These are phyloP conservation scores for Rhizopus delemar DNA, from an alignment of 371 early-diverging fungal genomes.

Conservation along the genomic window DNA sequence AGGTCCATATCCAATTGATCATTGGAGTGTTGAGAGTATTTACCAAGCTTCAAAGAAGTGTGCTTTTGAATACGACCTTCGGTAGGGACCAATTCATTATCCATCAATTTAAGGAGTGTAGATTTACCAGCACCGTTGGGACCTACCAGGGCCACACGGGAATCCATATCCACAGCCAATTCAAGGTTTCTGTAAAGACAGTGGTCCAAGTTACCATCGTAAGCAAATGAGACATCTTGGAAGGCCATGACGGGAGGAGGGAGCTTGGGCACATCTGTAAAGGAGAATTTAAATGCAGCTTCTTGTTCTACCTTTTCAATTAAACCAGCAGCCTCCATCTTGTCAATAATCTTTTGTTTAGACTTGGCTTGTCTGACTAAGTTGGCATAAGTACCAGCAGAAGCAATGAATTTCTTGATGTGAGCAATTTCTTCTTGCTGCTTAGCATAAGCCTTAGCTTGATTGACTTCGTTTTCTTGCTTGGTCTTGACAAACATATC, in stretches of 20 bases:
- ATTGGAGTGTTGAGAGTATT: conserved; percentile 96
- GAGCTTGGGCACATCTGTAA: conserved; percentile 84
- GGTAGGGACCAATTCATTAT: conserved; percentile 82
- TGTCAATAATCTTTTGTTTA: conserved; percentile 98
- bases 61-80: conserved; percentile 88
- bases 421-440: conserved; percentile 98
- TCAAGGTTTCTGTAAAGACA: conserved; percentile 89
- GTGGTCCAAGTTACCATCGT: conserved; percentile 79
- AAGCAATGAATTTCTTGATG: conserved; percentile 98
- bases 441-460: conserved; percentile 96
- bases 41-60: conserved; percentile 89
- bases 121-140: conserved; percentile 95
- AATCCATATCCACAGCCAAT: conserved; percentile 95
- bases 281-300: conserved; percentile 80
- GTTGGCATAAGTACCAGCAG: conserved; percentile 98
- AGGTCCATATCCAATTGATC: conserved; percentile 90
- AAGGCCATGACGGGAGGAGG: conserved; percentile 98
- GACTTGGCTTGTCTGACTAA: conserved; percentile 98
- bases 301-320: conserved; percentile 88
- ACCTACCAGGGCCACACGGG: conserved; percentile 88
- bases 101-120: conserved; percentile 92
- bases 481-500: conserved; percentile 94
- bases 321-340: conserved; percentile 98
- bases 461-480: conserved; percentile 92
- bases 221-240: conserved; percentile 90